Evolutionary conservation across 208 protist species (phyloP).

Genomic region (Leishmania mexicana): DNA sequence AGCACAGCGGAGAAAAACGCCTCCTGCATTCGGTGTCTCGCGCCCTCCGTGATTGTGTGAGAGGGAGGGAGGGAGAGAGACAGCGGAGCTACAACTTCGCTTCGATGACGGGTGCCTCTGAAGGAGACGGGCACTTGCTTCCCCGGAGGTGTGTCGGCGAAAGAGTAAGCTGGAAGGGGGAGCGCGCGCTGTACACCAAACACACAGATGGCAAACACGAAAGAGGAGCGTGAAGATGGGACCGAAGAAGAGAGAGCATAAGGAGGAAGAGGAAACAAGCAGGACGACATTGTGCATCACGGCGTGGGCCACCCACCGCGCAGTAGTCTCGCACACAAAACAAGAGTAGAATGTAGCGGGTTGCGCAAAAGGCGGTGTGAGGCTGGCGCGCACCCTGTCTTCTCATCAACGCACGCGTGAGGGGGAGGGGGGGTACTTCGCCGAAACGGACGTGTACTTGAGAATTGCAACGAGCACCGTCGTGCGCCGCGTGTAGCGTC

Average conservation of each 20-base stretch:
- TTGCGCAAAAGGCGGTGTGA: neutral
- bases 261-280: neutral
- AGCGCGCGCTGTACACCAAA: neutral
- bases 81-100: neutral
- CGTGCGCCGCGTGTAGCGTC: neutral
- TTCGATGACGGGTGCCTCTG: neutral
- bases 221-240: neutral
- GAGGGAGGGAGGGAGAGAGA: neutral
- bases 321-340: neutral
- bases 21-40: constrained; percentile 3
- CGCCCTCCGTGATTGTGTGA: neutral
- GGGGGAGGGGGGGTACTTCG: neutral
- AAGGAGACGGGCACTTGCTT: neutral
- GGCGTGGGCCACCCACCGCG: neutral
- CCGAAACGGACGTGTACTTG: neutral
- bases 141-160: neutral
- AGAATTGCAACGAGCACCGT: neutral
- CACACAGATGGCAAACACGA: neutral
- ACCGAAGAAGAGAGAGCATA: neutral
- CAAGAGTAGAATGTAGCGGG: neutral
- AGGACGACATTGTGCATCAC: neutral
- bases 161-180: neutral
- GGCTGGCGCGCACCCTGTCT: neutral
- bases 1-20: constrained; percentile 19
- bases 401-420: neutral